Evolutionary conservation across 306 rosid species (phyloP), one percentile per base, ranked within the genome.

Genomic region (Rosa multiflora): DNA sequence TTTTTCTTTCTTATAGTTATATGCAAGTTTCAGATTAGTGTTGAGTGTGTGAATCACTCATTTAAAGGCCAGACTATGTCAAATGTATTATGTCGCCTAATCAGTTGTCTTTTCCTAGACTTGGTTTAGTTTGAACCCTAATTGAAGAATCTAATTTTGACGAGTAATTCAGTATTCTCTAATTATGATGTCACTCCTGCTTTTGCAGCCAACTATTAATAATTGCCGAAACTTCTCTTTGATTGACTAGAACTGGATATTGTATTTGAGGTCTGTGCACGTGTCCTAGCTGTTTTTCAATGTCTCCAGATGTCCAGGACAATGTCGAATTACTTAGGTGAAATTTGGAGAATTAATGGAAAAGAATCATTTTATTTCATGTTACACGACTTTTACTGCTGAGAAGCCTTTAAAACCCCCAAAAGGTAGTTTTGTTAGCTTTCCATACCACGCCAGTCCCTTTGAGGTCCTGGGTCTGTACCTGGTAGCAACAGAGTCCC

Each of bases 201-300:
- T 47, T 49, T 72, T 73, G 14, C 3, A 29, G 21, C 62, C 61
- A 72, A 35, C 29, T 48, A 26, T 15, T 15, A 14, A 72, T 29
- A 49, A 29, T 72, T 32, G 18, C 63, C 47, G 51, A 71, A 51
- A 17, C 29, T 5, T 51, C 26, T 20, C 6, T 29, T 72, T 72
- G 17, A 32, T 72, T 52, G 35, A 4, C 35, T 52, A 12, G 35
- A 73, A 32, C 49, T 53, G 51, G 37, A 39, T 53, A 73, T 53
- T 15, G 42, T 61, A 53, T 73, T 35, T 73, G 67, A 70, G 55
- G 74, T 61, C 37, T 26, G 67, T 61, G 63, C 32, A 56, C 9
- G 29, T n/a, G 63, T 56, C 63, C 12, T 8, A 56, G 32, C 32
- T n/a, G 32, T 11, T 58, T 56, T 21, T n/a, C 29, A 8, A 2